Evolutionary conservation across 805 yeast genomes (phyloP), one percentile per base, ranked within the genome.

Genomic region (Pichia occidentalis): DNA sequence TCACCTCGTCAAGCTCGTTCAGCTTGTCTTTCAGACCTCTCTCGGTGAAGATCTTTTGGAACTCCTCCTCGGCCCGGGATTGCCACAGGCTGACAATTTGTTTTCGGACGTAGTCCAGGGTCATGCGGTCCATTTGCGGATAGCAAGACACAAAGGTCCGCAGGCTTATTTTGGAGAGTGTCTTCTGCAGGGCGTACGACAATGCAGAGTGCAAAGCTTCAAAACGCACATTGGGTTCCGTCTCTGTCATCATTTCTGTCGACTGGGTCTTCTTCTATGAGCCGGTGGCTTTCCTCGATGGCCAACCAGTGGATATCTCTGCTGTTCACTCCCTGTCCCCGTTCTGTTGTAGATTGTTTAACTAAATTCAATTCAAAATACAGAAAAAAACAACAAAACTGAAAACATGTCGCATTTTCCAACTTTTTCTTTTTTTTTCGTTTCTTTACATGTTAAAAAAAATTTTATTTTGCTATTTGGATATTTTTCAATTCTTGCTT

Each of bases 1-100:
- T 63, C 13, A 74, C 55, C 38, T 66, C 68, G 49, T 74, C 80
- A 32, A 74, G 54, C 36, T 65, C 66, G 44, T 72, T 56, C 34
- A 74, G 55, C 39, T 67, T 71, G 14, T 25, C 34, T 44, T 69
- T 62, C 18, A 74, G 50, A 24, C 65, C 61, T 12, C 72, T 42
- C 39, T 74, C 78, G 10, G 55, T 45, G 49, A 67, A 72, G 1
- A 74, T 71, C 34, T 61, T 53, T 5, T 65, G 66, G 41, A 73
- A 73, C 50, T 73, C 78, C 16, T 59, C 56, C 26, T 63, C 45
- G 4, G 72, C 61, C 29, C 59, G 65, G 14, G 49, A 49, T 33
- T 59, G 56, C 71, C 76, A 72, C 44, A 63, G 68, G 22, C 61
- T 57, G 3, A 63, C 49, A 17, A 74, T 63, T 47, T 73, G 78